These are phyloP conservation scores for Gossypium sturtianum DNA, from an alignment of 345 rosid genomes.

Conservation along the genomic window DNA sequence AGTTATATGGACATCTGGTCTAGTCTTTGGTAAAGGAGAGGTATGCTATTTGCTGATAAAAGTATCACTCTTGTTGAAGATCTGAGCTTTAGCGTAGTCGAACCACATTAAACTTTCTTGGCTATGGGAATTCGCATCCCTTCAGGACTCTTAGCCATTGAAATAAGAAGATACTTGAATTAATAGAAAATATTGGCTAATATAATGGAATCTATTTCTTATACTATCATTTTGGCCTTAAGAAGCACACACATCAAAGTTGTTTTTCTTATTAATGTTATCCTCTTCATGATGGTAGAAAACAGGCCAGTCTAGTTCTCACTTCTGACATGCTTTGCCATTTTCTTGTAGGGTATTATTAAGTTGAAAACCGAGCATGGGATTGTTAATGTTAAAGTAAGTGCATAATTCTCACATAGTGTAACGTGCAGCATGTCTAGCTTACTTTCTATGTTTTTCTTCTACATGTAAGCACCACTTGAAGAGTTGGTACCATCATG, in stretches of 20 bases:
- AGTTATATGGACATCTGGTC: conserved; percentile 90
- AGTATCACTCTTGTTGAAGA: background rate
- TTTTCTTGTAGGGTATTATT: conserved; percentile 61
- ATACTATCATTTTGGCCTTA: background rate
- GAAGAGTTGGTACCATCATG: background rate
- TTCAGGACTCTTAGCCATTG: background rate
- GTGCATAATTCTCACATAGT: conserved; percentile 7
- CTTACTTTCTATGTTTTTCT: background rate
- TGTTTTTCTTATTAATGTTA: background rate
- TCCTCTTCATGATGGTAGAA: background rate
- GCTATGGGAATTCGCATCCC: background rate
- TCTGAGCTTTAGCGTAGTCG: background rate
- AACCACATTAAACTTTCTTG: background rate
- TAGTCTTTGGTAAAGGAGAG: conserved; percentile 88
- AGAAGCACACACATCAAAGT: background rate
- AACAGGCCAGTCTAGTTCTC: background rate
- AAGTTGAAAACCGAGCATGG: conserved; percentile 76
- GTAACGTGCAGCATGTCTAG: background rate
- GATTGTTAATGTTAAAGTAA: conserved; percentile 69
- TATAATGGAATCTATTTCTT: background rate
- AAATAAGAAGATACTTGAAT: background rate
- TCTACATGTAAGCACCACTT: background rate
- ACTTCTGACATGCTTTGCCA: background rate
- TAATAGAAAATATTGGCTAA: background rate
- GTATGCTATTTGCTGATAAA: conserved; percentile 26